These are phyloP conservation scores for Lathyrus oleraceus DNA, from an alignment of 306 rosid species.

Conservation along the genomic window DNA sequence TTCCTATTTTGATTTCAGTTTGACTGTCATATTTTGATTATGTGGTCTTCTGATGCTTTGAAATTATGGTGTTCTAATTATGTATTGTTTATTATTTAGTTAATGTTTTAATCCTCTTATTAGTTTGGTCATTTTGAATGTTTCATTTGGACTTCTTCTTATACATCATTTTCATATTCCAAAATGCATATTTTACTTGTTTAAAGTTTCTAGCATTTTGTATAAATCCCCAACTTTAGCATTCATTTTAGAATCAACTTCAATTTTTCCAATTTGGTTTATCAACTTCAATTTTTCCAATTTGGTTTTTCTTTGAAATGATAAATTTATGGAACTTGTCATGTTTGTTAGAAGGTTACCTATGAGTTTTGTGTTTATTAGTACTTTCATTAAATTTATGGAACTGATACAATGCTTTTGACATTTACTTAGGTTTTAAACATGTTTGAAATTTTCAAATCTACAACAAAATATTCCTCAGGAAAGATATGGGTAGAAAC, in stretches of 20 bases:
- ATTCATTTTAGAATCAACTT: conserved; percentile 23
- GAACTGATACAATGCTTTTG: conserved; percentile 13
- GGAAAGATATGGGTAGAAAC: conserved; percentile 48
- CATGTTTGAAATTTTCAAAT: conserved; percentile 56
- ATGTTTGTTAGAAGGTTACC: neutral
- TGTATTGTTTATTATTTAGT: too few relatives aligned
- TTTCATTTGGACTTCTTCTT: too few relatives aligned
- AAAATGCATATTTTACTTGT: neutral
- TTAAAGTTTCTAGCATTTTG: neutral
- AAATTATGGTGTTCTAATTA: too few relatives aligned
- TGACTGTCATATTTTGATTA: too few relatives aligned
- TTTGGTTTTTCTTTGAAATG: conserved; percentile 22
- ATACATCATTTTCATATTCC: too few relatives aligned
- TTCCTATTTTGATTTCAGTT: too few relatives aligned
- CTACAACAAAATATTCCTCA: conserved; percentile 43
- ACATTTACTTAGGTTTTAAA: conserved; percentile 6
- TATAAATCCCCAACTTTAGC: neutral
- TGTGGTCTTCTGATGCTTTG: too few relatives aligned
- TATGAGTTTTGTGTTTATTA: conserved; percentile 24
- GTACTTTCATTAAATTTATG: neutral
- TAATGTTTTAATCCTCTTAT: too few relatives aligned
- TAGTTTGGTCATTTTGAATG: too few relatives aligned
- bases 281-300: conserved; percentile 19
- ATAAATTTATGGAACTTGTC: conserved; percentile 2
- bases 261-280: too few relatives aligned